A percentile compares a stretch with the other conserved stretches of the same genome.
Evolutionary conservation across 345 rosid species (phyloP).

Genomic region (Nasturtium officinale): DNA sequence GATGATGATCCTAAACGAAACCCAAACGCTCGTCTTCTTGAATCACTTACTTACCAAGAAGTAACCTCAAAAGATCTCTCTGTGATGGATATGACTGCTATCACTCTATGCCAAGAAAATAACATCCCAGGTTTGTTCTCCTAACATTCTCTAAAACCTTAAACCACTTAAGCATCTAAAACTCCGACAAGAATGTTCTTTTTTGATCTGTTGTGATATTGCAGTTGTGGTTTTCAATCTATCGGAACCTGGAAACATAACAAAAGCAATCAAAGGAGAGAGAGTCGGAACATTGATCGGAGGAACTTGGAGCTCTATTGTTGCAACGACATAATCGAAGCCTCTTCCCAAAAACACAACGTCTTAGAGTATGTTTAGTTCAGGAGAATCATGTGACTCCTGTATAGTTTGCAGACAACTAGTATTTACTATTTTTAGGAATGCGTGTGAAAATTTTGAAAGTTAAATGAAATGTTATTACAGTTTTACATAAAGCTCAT

Average conservation of each 20-base stretch:
- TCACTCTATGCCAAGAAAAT: conserved; percentile 94
- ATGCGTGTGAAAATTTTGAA: conserved; percentile 32
- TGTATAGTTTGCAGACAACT: conserved; percentile 28
- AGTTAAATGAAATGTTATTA: conserved; percentile 21
- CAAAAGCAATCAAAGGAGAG: conserved; percentile 88
- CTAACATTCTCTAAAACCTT: not conserved
- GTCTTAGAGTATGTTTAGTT: conserved; percentile 22
- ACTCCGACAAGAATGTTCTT: not conserved
- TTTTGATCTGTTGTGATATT: conserved; percentile 7
- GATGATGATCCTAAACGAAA: conserved; percentile 82
- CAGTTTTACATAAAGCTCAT: conserved; percentile 20
- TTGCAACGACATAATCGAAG: conserved; percentile 45
- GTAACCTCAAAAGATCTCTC: conserved; percentile 90
- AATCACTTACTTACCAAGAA: conserved; percentile 76
- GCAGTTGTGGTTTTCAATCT: conserved; percentile 92
- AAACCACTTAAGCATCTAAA: not conserved
- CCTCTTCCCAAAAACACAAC: conserved; percentile 1
- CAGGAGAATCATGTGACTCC: conserved; percentile 20
- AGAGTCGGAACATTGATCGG: conserved; percentile 86
- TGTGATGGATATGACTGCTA: conserved; percentile 98
- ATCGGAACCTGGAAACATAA: conserved; percentile 77
- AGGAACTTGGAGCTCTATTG: conserved; percentile 53
- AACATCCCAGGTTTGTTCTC: conserved; percentile 76
- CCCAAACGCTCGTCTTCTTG: conserved; percentile 82
- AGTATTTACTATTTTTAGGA: conserved; percentile 9